phyloP scores from a whole-genome alignment of 495 filamentous ascomycete genomes.

The Penicillium chermesinum region DNA sequence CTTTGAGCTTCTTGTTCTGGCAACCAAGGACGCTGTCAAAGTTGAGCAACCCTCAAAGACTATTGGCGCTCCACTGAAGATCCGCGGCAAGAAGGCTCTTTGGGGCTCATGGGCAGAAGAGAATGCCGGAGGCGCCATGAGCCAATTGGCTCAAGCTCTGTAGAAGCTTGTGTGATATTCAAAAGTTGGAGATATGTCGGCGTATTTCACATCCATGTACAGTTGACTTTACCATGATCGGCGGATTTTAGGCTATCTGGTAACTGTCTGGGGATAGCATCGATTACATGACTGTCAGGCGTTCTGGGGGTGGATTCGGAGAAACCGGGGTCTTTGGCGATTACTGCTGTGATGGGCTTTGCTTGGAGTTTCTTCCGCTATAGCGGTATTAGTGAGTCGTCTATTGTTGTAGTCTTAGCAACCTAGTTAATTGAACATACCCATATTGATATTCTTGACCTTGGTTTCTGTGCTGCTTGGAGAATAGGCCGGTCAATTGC shows the following conservation, averaged over 20 bases:
- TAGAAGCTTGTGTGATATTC: conserved; percentile 10
- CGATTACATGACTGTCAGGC: conserved; percentile 18
- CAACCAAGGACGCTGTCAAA: conserved; percentile 96
- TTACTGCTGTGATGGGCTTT: conserved; percentile 15
- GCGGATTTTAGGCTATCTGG: conserved; percentile 23
- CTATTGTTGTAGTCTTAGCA: conserved; percentile 14
- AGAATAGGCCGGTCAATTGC: too few relatives aligned
- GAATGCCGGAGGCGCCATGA: conserved; percentile 56
- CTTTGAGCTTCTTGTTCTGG: conserved; percentile 90
- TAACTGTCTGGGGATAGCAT: conserved; percentile 17
- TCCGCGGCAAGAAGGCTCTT: conserved; percentile 81
- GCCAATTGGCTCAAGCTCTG: conserved; percentile 28
- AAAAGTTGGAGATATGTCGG: conserved; percentile 17
- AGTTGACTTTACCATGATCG: conserved; percentile 26
- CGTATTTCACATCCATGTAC: conserved; percentile 30
- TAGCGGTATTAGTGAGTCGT: background rate
- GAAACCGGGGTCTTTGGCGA: conserved; percentile 17
- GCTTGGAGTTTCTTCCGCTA: background rate
- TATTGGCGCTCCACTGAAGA: conserved; percentile 70
- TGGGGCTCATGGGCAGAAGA: conserved; percentile 96
- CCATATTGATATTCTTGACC: background rate
- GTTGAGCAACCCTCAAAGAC: conserved; percentile 79
- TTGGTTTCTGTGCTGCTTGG: too few relatives aligned
- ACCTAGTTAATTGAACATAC: conserved; percentile 28
- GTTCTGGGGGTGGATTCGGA: conserved; percentile 19